Conservation (phyloP, 2,329 filamentous ascomycete species). For the Amauroascus verrucosus region DNA sequence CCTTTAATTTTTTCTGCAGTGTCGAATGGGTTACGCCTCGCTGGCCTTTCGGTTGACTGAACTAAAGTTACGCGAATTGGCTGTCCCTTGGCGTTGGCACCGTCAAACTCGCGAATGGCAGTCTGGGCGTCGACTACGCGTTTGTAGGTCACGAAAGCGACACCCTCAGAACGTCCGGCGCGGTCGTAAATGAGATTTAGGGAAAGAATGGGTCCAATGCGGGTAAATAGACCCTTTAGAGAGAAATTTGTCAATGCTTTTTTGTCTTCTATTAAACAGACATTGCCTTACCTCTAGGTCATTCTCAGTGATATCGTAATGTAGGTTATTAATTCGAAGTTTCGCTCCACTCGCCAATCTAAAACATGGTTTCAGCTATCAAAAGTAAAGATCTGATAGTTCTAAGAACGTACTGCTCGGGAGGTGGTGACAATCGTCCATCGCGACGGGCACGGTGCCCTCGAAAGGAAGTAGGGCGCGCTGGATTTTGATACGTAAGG, state of each 20-base stretch:
- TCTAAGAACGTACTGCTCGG: constrained; percentile 26
- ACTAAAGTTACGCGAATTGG: constrained; percentile 66
- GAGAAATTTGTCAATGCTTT: not conserved
- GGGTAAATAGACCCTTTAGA: constrained; percentile 62
- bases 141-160: constrained; percentile 74
- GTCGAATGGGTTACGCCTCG: constrained; percentile 40
- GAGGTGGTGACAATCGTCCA: constrained; percentile 13
- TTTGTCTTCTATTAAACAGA: not conserved
- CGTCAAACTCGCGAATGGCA: constrained; percentile 72
- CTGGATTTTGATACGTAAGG: constrained; percentile 12
- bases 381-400: not conserved
- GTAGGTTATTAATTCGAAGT: constrained; percentile 76
- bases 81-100: constrained; percentile 81
- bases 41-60: constrained; percentile 33
- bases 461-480: constrained; percentile 9
- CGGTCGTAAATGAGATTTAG: constrained; percentile 73
- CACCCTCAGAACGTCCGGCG: constrained; percentile 75
- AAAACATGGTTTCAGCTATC: not conserved
- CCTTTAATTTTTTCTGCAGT: constrained; percentile 42
- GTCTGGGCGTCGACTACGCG: constrained; percentile 57
- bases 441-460: constrained; percentile 5
- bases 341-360: constrained; percentile 49
- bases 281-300: constrained; percentile 58
- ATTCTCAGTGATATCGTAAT: constrained; percentile 79
- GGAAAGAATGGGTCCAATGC: constrained; percentile 61